Conservation (phyloP, 495 filamentous ascomycete genomes). For the Immersiella caudata region DNA sequence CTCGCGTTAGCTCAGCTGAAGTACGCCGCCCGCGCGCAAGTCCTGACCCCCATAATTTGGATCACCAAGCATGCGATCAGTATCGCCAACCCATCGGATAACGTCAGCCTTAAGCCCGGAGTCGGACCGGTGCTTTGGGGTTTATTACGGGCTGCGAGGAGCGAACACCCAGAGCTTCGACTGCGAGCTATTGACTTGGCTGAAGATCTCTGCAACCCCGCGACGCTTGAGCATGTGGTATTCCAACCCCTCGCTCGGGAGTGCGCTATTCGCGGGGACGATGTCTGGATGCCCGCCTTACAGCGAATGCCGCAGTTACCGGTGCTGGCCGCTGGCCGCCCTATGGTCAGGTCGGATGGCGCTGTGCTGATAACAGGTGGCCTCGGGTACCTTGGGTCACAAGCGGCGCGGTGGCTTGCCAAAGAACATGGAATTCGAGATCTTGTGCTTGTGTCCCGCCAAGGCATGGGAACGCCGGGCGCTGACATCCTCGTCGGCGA, state of each 20-base stretch:
- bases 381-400: slow-evolving; percentile 56
- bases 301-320: slow-evolving; percentile 14
- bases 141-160: slow-evolving; percentile 35
- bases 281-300: slow-evolving; percentile 23
- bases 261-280: slow-evolving; percentile 23
- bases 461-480: slow-evolving; percentile 33
- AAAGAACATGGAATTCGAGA: slow-evolving; percentile 47
- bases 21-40: slow-evolving; percentile 19
- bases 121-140: slow-evolving; percentile 35
- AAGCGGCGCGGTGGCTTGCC: slow-evolving; percentile 52
- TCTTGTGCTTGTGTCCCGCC: slow-evolving; percentile 54
- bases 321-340: not conserved
- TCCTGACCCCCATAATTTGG: slow-evolving; percentile 31
- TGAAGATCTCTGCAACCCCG: slow-evolving; percentile 5
- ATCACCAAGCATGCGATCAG: slow-evolving; percentile 34
- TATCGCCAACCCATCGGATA: slow-evolving; percentile 17
- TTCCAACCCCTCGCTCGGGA: slow-evolving; percentile 26
- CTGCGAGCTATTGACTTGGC: slow-evolving; percentile 34
- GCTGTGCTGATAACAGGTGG: slow-evolving; percentile 56
- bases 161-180: slow-evolving; percentile 35
- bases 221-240: slow-evolving; percentile 16
- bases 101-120: slow-evolving; percentile 23
- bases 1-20: slow-evolving; percentile 30
- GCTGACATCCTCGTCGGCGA: slow-evolving; percentile 23
- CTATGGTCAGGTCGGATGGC: slow-evolving; percentile 30